Base-by-base conservation (phyloP, 2,329 filamentous ascomycete genomes). In the Trichophaea hybrida region DNA sequence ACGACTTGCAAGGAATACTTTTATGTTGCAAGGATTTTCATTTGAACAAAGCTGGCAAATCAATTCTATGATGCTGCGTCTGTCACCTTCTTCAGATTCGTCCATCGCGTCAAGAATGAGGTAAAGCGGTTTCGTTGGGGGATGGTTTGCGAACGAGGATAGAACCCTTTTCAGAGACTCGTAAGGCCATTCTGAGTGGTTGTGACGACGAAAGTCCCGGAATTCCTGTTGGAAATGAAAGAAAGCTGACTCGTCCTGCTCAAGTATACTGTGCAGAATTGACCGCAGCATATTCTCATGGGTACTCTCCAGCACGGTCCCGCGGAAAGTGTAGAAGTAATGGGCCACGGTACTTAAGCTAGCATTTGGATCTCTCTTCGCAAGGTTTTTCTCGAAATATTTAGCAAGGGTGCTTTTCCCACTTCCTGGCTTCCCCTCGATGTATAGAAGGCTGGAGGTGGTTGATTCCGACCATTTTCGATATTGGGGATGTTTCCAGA, bases 311-410 rank as follows among this genome's bases (percentile, higher is more conserved):
- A 40, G 5, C 5, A 12, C 13, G 15, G 17, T 35, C 6, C 33
- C 52, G 8, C 52, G 52, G 35, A 33, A 31, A 8, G 17, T 57
- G 43, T 57, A 57, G 54, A 57, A 57, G 52, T 33, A 55, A 15
- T 55, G 8, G 15, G 52, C 52, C n/a, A 55, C 6, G 24, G 33
- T 55, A 48, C 8, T 17, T 48, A 17, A 48, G 6, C 8, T 7
- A 6, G 44, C 13, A 38, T 38, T 12, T 17, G 44, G 44, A 6
- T 13, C 44, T 17, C 15, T 52, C 40, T 46, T 31, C 5, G 24
- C 12, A 6, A 49, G 43, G 8, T 57, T 46, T 5, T 48, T 31
- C 15, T 32, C n/a, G 37, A 46, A 57, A 35, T 57, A 57, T 49
- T 24, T 33, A 10, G 24, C 33, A 15, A 57, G 24, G 7, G 54